Evolutionary conservation across 2,329 filamentous ascomycete species (phyloP).

Genomic region (Immersiporthe knoxdaviesiana): DNA sequence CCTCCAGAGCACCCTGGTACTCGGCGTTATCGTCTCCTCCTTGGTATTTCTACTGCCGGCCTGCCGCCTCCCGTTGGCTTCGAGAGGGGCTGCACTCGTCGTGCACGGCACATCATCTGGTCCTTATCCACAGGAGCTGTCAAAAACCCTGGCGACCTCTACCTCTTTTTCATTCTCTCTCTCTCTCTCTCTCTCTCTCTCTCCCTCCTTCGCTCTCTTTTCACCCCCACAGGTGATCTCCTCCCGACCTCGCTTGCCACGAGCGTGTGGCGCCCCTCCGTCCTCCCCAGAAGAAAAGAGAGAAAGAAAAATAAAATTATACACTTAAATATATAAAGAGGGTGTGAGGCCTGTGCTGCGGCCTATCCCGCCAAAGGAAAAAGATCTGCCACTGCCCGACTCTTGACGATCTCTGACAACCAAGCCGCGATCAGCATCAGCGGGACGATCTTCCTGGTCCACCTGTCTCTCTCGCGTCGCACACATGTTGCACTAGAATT

Average conservation of each 20-base stretch:
- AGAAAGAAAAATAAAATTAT: neutral
- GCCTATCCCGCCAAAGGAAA: neutral
- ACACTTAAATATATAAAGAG: neutral
- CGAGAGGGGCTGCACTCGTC: too few species aligned
- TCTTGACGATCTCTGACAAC: neutral
- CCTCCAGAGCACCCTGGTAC: neutral
- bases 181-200: neutral
- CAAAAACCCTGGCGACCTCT: neutral
- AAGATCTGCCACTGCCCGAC: neutral
- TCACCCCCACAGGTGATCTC: neutral
- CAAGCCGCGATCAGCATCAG: constrained; percentile 5
- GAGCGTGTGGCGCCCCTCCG: neutral
- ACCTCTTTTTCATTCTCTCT: neutral
- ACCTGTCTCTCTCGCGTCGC: constrained; percentile 34
- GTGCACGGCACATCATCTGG: neutral
- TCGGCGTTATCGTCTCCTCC: neutral
- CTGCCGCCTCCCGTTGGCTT: neutral
- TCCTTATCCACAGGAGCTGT: neutral
- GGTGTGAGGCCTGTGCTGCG: neutral
- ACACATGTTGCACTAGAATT: constrained; percentile 30
- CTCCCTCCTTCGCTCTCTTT: neutral
- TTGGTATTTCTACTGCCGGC: neutral
- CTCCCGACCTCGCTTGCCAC: neutral
- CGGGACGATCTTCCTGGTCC: neutral
- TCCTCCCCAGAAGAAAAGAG: neutral